phyloP scores from a whole-genome alignment of 345 rosid genomes.

The Anastatica hierochuntica region DNA sequence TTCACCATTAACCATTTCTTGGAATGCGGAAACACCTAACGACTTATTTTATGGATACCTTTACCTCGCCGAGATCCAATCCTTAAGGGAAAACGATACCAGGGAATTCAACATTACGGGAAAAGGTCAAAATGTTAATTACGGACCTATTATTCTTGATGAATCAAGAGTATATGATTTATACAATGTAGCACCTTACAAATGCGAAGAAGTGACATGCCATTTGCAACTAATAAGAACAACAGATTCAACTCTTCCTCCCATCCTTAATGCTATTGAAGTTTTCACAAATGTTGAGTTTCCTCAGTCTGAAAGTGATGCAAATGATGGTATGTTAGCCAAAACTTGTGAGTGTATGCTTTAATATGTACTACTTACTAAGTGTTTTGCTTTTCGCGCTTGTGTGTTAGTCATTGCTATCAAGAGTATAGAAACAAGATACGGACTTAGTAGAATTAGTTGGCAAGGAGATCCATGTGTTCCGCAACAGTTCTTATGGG shows the following conservation, averaged over 20 bases:
- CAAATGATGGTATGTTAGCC: conserved; percentile 5
- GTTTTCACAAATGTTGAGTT: conserved; percentile 4
- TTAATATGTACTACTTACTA: background rate
- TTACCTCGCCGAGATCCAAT: conserved; percentile 14
- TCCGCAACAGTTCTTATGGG: conserved; percentile 38
- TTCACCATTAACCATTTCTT: conserved; percentile 10
- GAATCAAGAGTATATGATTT: background rate
- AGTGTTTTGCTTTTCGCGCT: background rate
- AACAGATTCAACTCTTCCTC: conserved; percentile 23
- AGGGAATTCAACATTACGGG: conserved; percentile 17
- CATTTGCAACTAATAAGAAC: conserved; percentile 15
- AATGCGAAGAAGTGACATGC: conserved; percentile 6
- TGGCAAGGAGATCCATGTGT: conserved; percentile 74
- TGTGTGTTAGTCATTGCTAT: conserved; percentile 32
- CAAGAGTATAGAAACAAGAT: conserved; percentile 27
- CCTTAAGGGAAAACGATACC: background rate
- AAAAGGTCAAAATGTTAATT: conserved; percentile 5
- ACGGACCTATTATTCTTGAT: conserved; percentile 16
- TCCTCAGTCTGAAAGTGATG: conserved; percentile 13
- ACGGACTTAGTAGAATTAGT: conserved; percentile 22
- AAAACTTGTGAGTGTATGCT: background rate
- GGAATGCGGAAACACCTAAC: conserved; percentile 14
- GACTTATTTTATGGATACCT: conserved; percentile 20
- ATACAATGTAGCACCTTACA: background rate
- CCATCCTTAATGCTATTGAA: conserved; percentile 23